Conservation (phyloP, 2,329 filamentous ascomycete species). For the Dactylella cylindrospora region DNA sequence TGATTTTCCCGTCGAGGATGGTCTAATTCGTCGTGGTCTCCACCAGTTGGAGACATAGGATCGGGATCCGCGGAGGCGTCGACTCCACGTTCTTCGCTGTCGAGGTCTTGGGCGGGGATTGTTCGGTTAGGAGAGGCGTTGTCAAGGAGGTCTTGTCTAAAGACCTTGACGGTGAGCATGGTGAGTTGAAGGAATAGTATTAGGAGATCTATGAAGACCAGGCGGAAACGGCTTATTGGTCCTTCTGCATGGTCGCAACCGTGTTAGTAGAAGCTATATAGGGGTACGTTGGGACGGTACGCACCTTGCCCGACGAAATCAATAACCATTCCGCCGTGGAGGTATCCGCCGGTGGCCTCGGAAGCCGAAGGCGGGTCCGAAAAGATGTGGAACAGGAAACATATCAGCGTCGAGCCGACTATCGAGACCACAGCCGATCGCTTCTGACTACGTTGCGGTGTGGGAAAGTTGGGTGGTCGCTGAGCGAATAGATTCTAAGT, state of each 20-base stretch:
- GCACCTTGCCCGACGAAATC: conserved; percentile 66
- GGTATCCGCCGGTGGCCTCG: conserved; percentile 65
- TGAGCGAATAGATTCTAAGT: conserved; percentile 42
- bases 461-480: conserved; percentile 61
- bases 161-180: conserved; percentile 64
- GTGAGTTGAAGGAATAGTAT: conserved; percentile 63
- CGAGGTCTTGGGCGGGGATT: conserved; percentile 56
- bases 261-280: conserved; percentile 2
- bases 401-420: conserved; percentile 62
- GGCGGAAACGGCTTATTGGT: conserved; percentile 60
- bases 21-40: neutral
- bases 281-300: conserved; percentile 6
- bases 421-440: conserved; percentile 62
- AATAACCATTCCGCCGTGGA: conserved; percentile 67
- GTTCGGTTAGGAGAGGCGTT: conserved; percentile 27
- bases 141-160: conserved; percentile 53
- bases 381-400: conserved; percentile 63
- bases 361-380: conserved; percentile 60
- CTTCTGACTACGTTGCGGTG: conserved; percentile 62
- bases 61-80: conserved; percentile 44
- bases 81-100: conserved; percentile 61
- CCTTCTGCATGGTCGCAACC: conserved; percentile 52
- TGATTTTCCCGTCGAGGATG: conserved; percentile 9
- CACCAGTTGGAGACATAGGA: conserved; percentile 4
- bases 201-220: conserved; percentile 61